These are phyloP conservation scores for Candida palmyrensis DNA, from an alignment of 805 yeast species.

Conservation along the genomic window DNA sequence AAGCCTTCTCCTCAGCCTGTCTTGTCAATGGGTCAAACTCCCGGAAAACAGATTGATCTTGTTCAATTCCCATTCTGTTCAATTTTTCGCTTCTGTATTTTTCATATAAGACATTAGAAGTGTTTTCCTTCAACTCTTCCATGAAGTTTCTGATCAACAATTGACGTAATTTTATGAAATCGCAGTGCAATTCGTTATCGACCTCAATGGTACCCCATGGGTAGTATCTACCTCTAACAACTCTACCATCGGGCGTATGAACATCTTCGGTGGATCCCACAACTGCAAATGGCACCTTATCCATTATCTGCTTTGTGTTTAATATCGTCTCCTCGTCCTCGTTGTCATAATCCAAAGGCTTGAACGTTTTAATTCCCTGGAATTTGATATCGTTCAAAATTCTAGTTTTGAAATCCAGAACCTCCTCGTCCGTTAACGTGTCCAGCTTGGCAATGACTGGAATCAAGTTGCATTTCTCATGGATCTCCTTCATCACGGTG, in stretches of 20 bases:
- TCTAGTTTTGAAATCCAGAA: conserved; percentile 63
- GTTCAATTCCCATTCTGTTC: conserved; percentile 77
- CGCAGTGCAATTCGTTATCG: conserved; percentile 91
- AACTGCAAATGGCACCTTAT: conserved; percentile 85
- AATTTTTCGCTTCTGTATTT: conserved; percentile 84
- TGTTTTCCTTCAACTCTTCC: conserved; percentile 89
- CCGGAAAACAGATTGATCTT: conserved; percentile 88
- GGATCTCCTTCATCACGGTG: conserved; percentile 78
- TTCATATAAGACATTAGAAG: conserved; percentile 75
- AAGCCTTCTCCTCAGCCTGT: conserved; percentile 88
- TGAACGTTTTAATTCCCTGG: conserved; percentile 77
- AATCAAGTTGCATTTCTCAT: conserved; percentile 77
- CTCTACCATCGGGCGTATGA: conserved; percentile 65
- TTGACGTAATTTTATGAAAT: conserved; percentile 84
- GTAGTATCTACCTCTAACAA: conserved; percentile 85
- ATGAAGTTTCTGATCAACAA: conserved; percentile 82
- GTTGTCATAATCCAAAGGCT: conserved; percentile 72
- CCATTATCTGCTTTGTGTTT: conserved; percentile 61
- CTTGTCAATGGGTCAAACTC: conserved; percentile 90
- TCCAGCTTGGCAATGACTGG: conserved; percentile 91
- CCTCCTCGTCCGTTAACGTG: conserved; percentile 68
- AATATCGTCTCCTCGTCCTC: conserved; percentile 80
- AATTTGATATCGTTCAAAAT: conserved; percentile 79
- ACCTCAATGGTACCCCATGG: conserved; percentile 98
- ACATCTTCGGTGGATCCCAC: conserved; percentile 82